Evolutionary conservation across 164 flowering plant genomes (phyloP).

Genomic region (Vitis cinerea): DNA sequence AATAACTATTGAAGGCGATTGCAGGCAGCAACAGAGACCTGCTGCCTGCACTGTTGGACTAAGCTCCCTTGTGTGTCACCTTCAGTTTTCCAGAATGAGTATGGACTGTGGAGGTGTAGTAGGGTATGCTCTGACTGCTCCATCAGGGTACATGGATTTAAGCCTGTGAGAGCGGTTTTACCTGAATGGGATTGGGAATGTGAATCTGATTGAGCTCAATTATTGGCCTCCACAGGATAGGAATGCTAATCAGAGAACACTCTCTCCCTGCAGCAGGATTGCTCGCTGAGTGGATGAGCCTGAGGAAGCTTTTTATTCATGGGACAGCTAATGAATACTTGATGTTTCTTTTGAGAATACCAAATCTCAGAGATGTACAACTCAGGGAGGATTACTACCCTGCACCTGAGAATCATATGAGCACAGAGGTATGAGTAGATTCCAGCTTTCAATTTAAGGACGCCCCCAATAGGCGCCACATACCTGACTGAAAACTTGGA

Average conservation of each 20-base stretch:
- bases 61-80: not conserved
- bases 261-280: slow-evolving; percentile 3
- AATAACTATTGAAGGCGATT: not conserved
- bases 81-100: not conserved
- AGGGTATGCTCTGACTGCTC: slow-evolving; percentile 1
- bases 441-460: not conserved
- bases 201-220: not conserved
- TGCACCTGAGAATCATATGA: not conserved
- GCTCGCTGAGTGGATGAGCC: not conserved
- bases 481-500: not conserved
- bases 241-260: not conserved
- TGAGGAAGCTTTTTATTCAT: not conserved
- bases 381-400: not conserved
- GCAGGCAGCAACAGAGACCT: not conserved
- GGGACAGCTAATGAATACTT: not conserved
- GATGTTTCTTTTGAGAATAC: slow-evolving; percentile 1
- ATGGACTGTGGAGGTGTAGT: not conserved
- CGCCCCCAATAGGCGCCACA: not conserved
- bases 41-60: not conserved
- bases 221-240: not conserved
- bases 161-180: not conserved
- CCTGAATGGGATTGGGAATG: not conserved
- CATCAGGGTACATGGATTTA: not conserved
- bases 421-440: not conserved
- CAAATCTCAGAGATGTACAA: slow-evolving; percentile 1